These are phyloP conservation scores for Ananas comosus DNA, from an alignment of 176 grass and related monocot species.

Conservation along the genomic window DNA sequence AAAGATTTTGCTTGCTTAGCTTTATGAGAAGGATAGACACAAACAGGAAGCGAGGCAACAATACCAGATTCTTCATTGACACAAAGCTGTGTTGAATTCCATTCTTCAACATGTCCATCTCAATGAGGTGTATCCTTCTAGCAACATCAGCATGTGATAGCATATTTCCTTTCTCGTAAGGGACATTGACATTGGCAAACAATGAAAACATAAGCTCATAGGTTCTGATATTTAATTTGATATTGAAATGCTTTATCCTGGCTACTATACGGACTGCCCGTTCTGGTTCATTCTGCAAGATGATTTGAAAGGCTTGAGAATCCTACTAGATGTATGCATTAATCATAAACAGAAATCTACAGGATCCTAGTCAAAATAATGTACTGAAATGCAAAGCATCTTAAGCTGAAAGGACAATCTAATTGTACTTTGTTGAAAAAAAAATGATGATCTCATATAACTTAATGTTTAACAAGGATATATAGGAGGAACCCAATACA, in stretches of 20 bases:
- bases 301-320: background rate
- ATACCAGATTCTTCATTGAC: constrained; percentile 72
- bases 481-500: too few species aligned
- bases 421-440: background rate
- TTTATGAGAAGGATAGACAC: background rate
- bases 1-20: too few species aligned
- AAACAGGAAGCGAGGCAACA: constrained; percentile 14
- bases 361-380: background rate
- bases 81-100: constrained; percentile 53
- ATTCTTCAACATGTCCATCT: constrained; percentile 74
- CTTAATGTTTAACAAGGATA: too few species aligned
- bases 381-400: background rate
- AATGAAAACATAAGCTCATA: constrained; percentile 74
- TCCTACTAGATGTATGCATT: too few species aligned
- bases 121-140: constrained; percentile 74
- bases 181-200: constrained; percentile 62
- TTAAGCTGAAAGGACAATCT: background rate
- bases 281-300: constrained; percentile 69
- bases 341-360: background rate
- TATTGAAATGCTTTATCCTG: constrained; percentile 53
- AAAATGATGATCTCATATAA: background rate
- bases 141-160: constrained; percentile 65
- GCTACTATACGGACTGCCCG: constrained; percentile 56
- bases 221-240: constrained; percentile 57
- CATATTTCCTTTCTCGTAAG: constrained; percentile 85